Conservation (phyloP, 306 rosid genomes). For the Quillaja saponaria region DNA sequence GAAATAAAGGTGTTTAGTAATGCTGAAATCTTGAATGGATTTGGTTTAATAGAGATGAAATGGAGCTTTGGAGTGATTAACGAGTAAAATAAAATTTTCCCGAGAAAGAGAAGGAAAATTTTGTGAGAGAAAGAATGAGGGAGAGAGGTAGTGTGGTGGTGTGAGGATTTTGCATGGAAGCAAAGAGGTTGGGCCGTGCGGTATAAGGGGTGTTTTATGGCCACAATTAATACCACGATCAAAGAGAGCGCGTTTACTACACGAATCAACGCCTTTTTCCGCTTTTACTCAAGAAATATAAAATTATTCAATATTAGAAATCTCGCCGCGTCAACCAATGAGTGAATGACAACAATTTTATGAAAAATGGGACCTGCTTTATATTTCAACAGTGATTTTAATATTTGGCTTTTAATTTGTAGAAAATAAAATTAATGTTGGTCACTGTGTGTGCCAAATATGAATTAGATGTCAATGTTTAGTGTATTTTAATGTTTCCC, state of each 20-base stretch:
- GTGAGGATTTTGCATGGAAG: slow-evolving; percentile 59
- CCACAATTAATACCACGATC: slow-evolving; percentile 30
- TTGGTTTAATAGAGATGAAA: background rate
- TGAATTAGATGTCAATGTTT: too few relatives aligned
- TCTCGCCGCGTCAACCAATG: too few relatives aligned
- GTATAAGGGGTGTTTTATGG: slow-evolving; percentile 5
- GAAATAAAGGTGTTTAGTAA: background rate
- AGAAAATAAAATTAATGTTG: too few relatives aligned
- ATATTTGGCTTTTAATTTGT: too few relatives aligned
- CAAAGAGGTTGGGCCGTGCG: slow-evolving; percentile 48
- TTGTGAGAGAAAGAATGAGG: slow-evolving; percentile 30
- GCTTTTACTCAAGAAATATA: too few relatives aligned
- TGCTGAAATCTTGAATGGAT: background rate
- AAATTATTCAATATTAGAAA: too few relatives aligned
- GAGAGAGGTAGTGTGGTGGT: slow-evolving; percentile 14
- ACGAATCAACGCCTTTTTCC: too few relatives aligned
- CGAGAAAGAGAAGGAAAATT: slow-evolving; percentile 6
- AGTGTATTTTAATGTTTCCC: too few relatives aligned
- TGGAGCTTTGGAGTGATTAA: background rate
- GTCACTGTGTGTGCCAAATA: too few relatives aligned
- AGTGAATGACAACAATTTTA: too few relatives aligned
- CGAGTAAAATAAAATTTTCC: background rate
- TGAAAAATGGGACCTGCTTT: too few relatives aligned
- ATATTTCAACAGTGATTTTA: too few relatives aligned
- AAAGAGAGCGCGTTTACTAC: background rate